Percentiles rank a stretch among this genome's conserved stretches.
These are phyloP conservation scores for Tulasnella sp. DNA, from an alignment of 768 basidiomycete species.

Conservation along the genomic window DNA sequence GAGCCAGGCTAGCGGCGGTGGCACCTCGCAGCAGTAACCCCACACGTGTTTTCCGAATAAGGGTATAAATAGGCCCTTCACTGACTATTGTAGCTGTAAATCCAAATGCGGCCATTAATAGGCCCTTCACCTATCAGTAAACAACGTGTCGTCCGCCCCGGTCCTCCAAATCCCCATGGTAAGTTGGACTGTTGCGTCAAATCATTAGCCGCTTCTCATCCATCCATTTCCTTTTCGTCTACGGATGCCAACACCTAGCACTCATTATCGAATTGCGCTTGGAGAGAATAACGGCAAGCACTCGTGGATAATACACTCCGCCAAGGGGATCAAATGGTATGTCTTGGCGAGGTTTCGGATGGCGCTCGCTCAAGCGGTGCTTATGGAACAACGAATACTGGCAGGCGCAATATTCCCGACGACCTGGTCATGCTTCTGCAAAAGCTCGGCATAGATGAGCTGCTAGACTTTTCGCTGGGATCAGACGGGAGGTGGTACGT, in stretches of 20 bases:
- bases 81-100: too few relatives aligned
- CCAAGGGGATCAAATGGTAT: constrained; percentile 3
- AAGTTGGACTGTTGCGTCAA: background rate
- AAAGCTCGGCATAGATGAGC: too few relatives aligned
- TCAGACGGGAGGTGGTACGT: too few relatives aligned
- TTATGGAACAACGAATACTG: too few relatives aligned
- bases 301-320: constrained; percentile 5
- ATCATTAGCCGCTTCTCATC: too few relatives aligned
- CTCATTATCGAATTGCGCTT: constrained; percentile 3
- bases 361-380: too few relatives aligned
- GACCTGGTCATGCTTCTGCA: too few relatives aligned
- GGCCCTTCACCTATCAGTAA: background rate
- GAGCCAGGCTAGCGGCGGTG: background rate
- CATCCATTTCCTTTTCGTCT: background rate
- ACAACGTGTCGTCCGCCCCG: background rate
- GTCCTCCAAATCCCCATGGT: background rate
- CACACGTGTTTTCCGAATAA: background rate
- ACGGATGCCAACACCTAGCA: background rate
- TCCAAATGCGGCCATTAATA: background rate
- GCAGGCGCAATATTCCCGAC: too few relatives aligned
- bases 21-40: background rate
- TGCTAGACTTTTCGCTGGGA: too few relatives aligned
- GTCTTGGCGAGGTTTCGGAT: background rate
- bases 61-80: background rate
- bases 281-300: background rate